Conservation (phyloP, 202 grass and related monocot species). For the Panicum hallii region DNA sequence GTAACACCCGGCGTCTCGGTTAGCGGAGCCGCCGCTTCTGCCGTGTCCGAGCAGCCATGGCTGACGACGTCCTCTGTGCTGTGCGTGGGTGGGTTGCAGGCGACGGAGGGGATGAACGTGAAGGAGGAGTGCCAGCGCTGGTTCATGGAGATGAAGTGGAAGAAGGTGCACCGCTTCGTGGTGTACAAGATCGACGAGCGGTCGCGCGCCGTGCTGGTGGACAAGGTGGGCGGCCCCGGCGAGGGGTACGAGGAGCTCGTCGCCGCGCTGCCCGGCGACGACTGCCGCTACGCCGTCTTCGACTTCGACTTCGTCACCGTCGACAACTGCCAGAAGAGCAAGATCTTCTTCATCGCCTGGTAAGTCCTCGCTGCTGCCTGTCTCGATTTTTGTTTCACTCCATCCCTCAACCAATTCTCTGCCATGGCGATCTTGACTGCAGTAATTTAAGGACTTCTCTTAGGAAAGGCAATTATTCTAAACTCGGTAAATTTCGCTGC, state of each 20-base stretch:
- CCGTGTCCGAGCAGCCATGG: not conserved
- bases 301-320: constrained; percentile 98
- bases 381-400: not conserved
- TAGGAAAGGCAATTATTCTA: not conserved
- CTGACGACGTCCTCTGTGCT: not conserved
- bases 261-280: constrained; percentile 82
- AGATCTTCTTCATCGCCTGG: constrained; percentile 99
- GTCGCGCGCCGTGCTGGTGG: constrained; percentile 87
- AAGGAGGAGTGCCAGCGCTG: constrained; percentile 87
- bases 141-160: constrained; percentile 99
- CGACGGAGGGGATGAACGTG: constrained; percentile 92
- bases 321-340: constrained; percentile 99
- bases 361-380: constrained; percentile 11
- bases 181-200: constrained; percentile 99
- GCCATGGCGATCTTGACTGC: constrained; percentile 16
- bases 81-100: constrained; percentile 45
- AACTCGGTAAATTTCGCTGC: not conserved
- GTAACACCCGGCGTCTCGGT: constrained; percentile 40
- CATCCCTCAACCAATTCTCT: not conserved
- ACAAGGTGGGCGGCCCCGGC: constrained; percentile 79
- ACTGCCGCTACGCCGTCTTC: constrained; percentile 99
- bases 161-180: constrained; percentile 88
- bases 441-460: not conserved
- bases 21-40: not conserved
- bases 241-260: constrained; percentile 94